Conservation (phyloP, 2,329 filamentous ascomycete genomes). For the Ceratocystis lukuohia region DNA sequence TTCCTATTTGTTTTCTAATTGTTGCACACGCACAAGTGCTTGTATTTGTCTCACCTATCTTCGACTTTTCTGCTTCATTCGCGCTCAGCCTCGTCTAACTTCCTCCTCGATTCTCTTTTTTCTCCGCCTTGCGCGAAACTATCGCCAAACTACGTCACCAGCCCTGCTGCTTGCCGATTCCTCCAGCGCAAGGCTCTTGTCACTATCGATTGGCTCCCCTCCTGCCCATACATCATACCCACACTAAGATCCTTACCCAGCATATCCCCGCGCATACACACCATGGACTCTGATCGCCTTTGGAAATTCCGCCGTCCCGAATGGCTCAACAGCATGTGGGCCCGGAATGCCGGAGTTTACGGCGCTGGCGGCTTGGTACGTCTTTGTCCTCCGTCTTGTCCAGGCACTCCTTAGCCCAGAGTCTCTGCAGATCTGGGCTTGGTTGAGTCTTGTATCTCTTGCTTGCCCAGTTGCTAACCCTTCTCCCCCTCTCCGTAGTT, state of each 20-base stretch:
- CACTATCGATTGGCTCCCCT: not conserved
- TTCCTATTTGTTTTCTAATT: not conserved
- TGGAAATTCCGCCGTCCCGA: conserved; percentile 55
- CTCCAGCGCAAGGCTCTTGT: not conserved
- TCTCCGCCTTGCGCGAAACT: not conserved
- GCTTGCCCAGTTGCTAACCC: not conserved
- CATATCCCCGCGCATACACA: conserved; percentile 13
- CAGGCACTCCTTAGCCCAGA: not conserved
- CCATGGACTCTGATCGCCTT: conserved; percentile 51
- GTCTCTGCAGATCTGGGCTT: not conserved
- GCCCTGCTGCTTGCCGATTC: not conserved
- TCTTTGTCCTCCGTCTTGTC: conserved; percentile 18
- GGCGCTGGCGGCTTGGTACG: conserved; percentile 48
- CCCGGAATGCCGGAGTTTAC: conserved; percentile 52
- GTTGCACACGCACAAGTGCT: not conserved
- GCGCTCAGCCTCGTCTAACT: not conserved
- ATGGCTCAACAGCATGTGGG: conserved; percentile 52
- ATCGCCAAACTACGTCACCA: conserved; percentile 16
- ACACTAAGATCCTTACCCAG: too few relatives aligned
- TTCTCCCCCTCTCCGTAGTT: conserved; percentile 33
- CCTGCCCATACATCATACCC: not conserved
- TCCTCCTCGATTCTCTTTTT: not conserved
- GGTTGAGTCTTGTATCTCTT: not conserved
- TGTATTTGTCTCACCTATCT: not conserved
- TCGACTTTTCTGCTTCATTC: not conserved